A percentile compares a stretch with the other conserved stretches of the same genome.
phyloP scores from a whole-genome alignment of 768 basidiomycete genomes.

The Rhodosporidiobolus odoratus region DNA sequence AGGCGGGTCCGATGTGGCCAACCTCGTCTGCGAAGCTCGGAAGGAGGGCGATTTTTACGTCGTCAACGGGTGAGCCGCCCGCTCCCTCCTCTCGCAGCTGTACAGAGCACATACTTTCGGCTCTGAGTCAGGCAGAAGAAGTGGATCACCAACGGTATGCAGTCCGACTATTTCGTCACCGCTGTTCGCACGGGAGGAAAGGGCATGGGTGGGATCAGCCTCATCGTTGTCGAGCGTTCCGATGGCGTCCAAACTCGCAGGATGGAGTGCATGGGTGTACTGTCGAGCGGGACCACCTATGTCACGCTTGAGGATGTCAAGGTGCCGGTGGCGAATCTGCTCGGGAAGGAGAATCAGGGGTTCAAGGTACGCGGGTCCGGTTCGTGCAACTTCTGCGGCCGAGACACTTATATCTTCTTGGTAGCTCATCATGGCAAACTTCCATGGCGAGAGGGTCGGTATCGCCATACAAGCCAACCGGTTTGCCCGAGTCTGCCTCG shows the following conservation, averaged over 20 bases:
- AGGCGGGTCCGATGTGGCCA: constrained; percentile 38
- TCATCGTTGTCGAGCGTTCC: constrained; percentile 40
- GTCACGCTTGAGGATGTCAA: constrained; percentile 39
- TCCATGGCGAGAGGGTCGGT: constrained; percentile 1
- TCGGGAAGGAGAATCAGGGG: constrained; percentile 43
- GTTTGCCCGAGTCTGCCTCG: constrained; percentile 37
- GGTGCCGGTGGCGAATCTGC: constrained; percentile 42
- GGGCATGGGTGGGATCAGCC: constrained; percentile 39
- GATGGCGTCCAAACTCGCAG: constrained; percentile 22
- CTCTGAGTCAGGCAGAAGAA: not conserved
- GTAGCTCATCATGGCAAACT: not conserved
- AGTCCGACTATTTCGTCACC: constrained; percentile 33
- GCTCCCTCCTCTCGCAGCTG: not conserved
- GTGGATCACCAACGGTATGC: constrained; percentile 33
- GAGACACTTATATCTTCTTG: not conserved
- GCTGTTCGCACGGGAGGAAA: constrained; percentile 38
- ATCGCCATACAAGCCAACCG: constrained; percentile 40
- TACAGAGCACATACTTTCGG: not conserved
- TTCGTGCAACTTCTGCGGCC: not conserved
- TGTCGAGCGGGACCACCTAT: constrained; percentile 38
- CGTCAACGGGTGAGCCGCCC: constrained; percentile 29
- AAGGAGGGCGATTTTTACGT: constrained; percentile 33
- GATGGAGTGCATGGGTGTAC: constrained; percentile 39
- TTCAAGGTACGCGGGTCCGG: constrained; percentile 38
- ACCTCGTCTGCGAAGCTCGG: constrained; percentile 28